A percentile compares a stretch with the other conserved stretches of the same genome.
These are phyloP conservation scores for Boletus nobilissimus DNA, from an alignment of 1,284 basidiomycete genomes.

Conservation along the genomic window DNA sequence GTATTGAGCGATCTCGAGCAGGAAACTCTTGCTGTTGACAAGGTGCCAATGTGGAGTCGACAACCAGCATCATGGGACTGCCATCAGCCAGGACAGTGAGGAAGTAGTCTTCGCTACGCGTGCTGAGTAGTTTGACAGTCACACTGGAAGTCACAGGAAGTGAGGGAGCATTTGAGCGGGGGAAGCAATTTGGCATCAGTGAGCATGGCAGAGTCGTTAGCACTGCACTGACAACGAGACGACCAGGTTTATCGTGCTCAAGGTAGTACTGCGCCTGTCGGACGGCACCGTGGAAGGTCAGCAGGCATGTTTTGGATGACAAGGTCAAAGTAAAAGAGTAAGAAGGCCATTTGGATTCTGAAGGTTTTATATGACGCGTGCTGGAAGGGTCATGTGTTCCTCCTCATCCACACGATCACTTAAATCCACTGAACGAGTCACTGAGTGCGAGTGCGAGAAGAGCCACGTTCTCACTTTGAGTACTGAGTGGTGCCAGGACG, in stretches of 20 bases:
- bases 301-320: conserved; percentile 51
- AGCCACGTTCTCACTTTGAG: too few species aligned
- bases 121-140: conserved; percentile 61
- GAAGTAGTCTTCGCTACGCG: conserved; percentile 73
- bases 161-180: conserved; percentile 56
- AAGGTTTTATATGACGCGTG: background rate
- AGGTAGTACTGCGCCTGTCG: conserved; percentile 54
- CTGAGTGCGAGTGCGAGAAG: too few species aligned
- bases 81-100: conserved; percentile 72
- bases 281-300: conserved; percentile 57
- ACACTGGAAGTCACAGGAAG: conserved; percentile 61
- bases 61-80: conserved; percentile 65
- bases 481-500: too few species aligned
- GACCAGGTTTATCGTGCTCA: conserved; percentile 59
- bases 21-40: conserved; percentile 75
- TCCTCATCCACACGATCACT: background rate
- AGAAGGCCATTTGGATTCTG: conserved; percentile 16
- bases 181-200: conserved; percentile 43
- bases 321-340: conserved; percentile 59
- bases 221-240: conserved; percentile 63
- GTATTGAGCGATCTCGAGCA: conserved; percentile 65
- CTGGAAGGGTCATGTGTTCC: conserved; percentile 16
- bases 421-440: too few species aligned
- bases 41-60: conserved; percentile 82
- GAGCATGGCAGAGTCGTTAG: conserved; percentile 49